A percentile compares a stretch with the other conserved stretches of the same genome.
These are phyloP conservation scores for Salvia splendens DNA, from an alignment of 257 asterid species.

Conservation along the genomic window DNA sequence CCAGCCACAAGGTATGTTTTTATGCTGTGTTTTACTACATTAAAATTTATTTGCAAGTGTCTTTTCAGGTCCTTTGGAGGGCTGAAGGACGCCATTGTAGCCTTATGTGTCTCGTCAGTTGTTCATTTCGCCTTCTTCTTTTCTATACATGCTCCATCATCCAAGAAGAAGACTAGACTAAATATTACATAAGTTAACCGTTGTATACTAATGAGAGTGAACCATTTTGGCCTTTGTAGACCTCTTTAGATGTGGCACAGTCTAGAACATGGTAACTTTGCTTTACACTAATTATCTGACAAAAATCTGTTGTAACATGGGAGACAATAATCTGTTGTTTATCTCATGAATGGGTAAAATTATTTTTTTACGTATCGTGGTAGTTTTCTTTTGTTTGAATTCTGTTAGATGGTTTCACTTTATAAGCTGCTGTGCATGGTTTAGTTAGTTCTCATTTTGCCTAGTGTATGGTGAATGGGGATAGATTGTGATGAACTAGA, in stretches of 20 bases:
- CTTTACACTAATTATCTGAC: conserved; percentile 29
- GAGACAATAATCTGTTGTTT: conserved; percentile 33
- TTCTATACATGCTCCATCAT: conserved; percentile 58
- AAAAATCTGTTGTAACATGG: conserved; percentile 31
- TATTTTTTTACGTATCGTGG: conserved; percentile 25
- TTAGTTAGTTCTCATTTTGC: conserved; percentile 26
- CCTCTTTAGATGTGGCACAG: conserved; percentile 38
- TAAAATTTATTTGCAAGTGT: conserved; percentile 40
- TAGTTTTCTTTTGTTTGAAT: conserved; percentile 30
- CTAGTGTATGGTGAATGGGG: not conserved
- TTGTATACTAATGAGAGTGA: conserved; percentile 44
- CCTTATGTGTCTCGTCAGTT: conserved; percentile 64
- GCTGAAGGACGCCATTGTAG: conserved; percentile 70
- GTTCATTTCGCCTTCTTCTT: conserved; percentile 55
- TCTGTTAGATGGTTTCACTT: conserved; percentile 31
- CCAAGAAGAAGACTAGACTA: conserved; percentile 67
- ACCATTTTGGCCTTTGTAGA: conserved; percentile 33
- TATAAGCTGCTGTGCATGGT: conserved; percentile 19
- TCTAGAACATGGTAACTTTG: conserved; percentile 31
- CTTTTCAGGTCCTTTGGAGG: conserved; percentile 85
- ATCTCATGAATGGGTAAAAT: conserved; percentile 34
- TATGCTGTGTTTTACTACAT: conserved; percentile 23
- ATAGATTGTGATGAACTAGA: conserved; percentile 1
- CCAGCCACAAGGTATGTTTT: conserved; percentile 87
- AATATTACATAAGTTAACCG: conserved; percentile 41